These are phyloP conservation scores for Triticum dicoccoides DNA, from an alignment of 176 grass and related monocot genomes.

Conservation along the genomic window DNA sequence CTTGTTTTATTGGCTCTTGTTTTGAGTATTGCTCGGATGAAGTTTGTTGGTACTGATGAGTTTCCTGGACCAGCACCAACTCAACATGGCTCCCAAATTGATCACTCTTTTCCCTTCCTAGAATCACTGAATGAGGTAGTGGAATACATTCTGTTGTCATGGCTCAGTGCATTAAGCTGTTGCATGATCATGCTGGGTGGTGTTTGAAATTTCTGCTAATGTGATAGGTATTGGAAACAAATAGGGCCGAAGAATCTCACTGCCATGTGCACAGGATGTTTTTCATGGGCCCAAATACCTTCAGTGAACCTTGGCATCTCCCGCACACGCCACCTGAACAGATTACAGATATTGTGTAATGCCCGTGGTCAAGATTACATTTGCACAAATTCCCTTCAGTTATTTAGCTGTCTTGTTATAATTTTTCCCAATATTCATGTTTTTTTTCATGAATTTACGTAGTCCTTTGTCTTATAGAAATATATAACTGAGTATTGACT, in stretches of 20 bases:
- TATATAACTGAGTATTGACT: background rate
- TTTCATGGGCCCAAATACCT: slow-evolving; percentile 97
- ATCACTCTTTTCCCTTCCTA: slow-evolving; percentile 95
- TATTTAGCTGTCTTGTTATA: slow-evolving; percentile 1
- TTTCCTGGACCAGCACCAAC: slow-evolving; percentile 88
- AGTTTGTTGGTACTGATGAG: slow-evolving; percentile 92
- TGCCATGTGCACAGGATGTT: slow-evolving; percentile 92
- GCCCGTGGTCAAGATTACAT: background rate
- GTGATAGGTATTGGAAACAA: slow-evolving; percentile 87
- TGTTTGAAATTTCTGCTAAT: slow-evolving; percentile 37
- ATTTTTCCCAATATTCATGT: background rate
- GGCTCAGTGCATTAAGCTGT: background rate
- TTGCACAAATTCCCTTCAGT: slow-evolving; percentile 9
- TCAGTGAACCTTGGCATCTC: slow-evolving; percentile 94
- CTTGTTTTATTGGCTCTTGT: slow-evolving; percentile 91
- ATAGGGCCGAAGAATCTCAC: slow-evolving; percentile 91
- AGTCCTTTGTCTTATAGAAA: background rate
- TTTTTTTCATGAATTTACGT: slow-evolving; percentile 15
- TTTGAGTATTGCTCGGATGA: slow-evolving; percentile 97
- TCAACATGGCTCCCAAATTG: slow-evolving; percentile 91
- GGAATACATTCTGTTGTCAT: slow-evolving; percentile 13
- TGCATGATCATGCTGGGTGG: background rate
- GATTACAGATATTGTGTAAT: slow-evolving; percentile 89
- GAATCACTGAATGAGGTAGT: slow-evolving; percentile 95
- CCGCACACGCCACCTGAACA: slow-evolving; percentile 78